Conservation (phyloP, 1,284 basidiomycete species). For the Papiliotrema nemorosa region DNA sequence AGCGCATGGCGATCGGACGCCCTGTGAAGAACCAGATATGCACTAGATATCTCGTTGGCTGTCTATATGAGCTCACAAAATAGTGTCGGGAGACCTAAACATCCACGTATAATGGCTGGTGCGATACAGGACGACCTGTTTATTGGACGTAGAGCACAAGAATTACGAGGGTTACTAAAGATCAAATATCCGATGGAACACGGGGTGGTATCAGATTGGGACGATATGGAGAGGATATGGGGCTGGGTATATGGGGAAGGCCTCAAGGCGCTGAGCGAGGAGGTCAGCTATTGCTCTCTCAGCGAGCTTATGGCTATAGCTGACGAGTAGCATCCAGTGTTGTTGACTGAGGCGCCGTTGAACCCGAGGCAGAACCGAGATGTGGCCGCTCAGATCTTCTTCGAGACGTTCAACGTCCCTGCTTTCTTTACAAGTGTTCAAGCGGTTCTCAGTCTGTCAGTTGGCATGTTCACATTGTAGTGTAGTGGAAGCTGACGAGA, state of each 20-base stretch:
- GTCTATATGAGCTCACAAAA: neutral
- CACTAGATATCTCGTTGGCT: no score
- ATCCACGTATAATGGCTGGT: slow-evolving; percentile 93
- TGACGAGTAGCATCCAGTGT: slow-evolving; percentile 76
- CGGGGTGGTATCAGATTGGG: slow-evolving; percentile 87
- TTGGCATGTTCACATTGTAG: slow-evolving; percentile 9
- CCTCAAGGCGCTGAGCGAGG: slow-evolving; percentile 87
- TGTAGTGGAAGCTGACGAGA: neutral
- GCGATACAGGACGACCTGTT: slow-evolving; percentile 65
- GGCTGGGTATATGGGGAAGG: slow-evolving; percentile 94
- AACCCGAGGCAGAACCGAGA: slow-evolving; percentile 94
- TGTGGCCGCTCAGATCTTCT: slow-evolving; percentile 94
- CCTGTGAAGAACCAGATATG: no score
- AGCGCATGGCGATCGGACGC: no score
- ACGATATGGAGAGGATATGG: slow-evolving; percentile 99
- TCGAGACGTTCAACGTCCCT: slow-evolving; percentile 98
- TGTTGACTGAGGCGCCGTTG: slow-evolving; percentile 89
- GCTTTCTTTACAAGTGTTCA: slow-evolving; percentile 96
- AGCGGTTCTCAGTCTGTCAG: slow-evolving; percentile 91
- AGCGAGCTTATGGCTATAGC: neutral
- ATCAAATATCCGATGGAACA: slow-evolving; percentile 99
- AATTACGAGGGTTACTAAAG: slow-evolving; percentile 87
- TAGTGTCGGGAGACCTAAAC: slow-evolving; percentile 92
- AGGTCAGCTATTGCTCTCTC: slow-evolving; percentile 59
- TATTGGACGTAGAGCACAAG: slow-evolving; percentile 89